Evolutionary conservation across 495 filamentous ascomycete species (phyloP), one percentile per base, ranked within the genome.

Genomic region (Lophiotrema nucula): DNA sequence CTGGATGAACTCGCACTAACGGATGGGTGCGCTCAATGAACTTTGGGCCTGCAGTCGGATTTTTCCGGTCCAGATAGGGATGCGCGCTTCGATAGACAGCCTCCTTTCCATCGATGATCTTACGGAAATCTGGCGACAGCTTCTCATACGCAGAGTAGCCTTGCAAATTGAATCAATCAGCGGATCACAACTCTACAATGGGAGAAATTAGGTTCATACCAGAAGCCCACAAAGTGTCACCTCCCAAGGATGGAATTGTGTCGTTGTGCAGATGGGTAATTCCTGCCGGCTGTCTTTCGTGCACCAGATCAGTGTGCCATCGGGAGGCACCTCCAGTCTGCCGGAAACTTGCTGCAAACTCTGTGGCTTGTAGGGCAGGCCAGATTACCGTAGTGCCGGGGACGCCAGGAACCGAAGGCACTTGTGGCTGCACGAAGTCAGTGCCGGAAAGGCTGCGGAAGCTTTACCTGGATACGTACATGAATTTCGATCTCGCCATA

Each of bases 291-390:
- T 88, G 84, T 35, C 75, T 73, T 66, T 88, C 85, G 60, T 88
- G 85, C 0, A 87, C 84, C 0, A 88, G 78, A 62, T 89, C 85
- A 1, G 78, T 83, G 66, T 89, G 85, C 85, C 85, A 89, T 23
- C 78, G 66, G 1, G 82, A 83, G 5, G 83, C 78, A 0, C 85
- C 85, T 31, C 84, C 85, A 0, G 85, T 83, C 21, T 79, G 74
- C 46, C 85, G 78, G 70, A 86, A 89, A 58, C 72, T 80, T 77
- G 12, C 53, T 22, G 53, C 39, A 33, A 58, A 28, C 25, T 63
- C 60, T 4, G 53, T 53, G 2, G 82, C 83, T 56, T 79, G 76
- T 6, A 63, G 33, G 21, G 53, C 53, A 13, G 60, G 60, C 60
- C 60, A 63, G 15, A 63, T 83, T 0, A 88, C 85, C 0, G 81